Base-by-base conservation (phyloP, 305 asterid species). In the Fraxinus baroniana region DNA sequence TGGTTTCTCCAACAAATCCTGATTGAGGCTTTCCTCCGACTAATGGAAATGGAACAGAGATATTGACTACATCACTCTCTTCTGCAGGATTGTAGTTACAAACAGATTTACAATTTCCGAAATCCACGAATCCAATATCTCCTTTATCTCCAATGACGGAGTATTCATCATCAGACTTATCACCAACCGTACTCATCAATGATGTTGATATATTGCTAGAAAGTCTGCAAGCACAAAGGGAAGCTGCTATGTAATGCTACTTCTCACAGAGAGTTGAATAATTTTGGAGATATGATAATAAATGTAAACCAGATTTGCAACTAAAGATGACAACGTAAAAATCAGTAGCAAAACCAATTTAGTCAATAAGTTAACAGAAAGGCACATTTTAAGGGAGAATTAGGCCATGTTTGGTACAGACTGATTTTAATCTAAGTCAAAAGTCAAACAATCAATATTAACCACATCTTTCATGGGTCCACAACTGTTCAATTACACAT, bases 91-190 rank as follows among this genome's bases (percentile, higher is more conserved):
- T 92, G 82, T 94, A 94, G 89, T 79, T 88, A 84, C 91, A 89
- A 77, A 86, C 62, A 7, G 95, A 87, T 84, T 80, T 83, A 68
- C 87, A 87, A 78, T 84, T 87, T 57, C 89, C 94, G 76, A 86
- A 62, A 85, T 96, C 99, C 10, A 94, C 84, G 81, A 92, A 92
- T 30, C 99, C 98, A 13, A 96, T 90, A 83, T 96, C 98, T 13
- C 95, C 97, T 86, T 91, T 91, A 77, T 92, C 97, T 68, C 91
- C 92, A 39, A 93, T 89, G 12, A 78, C 81, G 4, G 98, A 93
- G 84, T 93, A 91, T 71, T 91, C 97, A 79, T 92, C 99, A 68
- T 94, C 99, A 0, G 94, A 93, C 78, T 85, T 88, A 77, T 86
- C 79, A 39, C 83, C 82, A 71, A 76, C 32, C 1, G 90, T 76